Percentiles rank a stretch among this genome's conserved stretches.
Conservation (phyloP, 768 basidiomycete species). For the Collybia mongolica region DNA sequence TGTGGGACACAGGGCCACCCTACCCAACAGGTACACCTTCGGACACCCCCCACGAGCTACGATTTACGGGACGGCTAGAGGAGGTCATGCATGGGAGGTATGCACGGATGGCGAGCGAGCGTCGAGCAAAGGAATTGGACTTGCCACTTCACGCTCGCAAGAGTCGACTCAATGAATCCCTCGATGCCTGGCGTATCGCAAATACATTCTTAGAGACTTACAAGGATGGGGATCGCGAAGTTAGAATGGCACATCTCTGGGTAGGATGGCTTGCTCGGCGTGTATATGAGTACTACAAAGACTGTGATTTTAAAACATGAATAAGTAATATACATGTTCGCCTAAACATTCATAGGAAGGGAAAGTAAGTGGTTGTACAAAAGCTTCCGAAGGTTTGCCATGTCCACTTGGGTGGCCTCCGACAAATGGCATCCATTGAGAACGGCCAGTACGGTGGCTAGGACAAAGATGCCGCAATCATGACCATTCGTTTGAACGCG, state of each 20-base stretch:
- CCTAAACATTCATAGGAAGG: no score
- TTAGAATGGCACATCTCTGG: background rate
- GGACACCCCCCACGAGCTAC: background rate
- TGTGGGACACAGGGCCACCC: constrained; percentile 3
- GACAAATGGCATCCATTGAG: background rate
- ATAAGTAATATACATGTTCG: no score
- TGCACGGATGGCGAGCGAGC: constrained; percentile 2
- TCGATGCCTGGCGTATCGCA: no score
- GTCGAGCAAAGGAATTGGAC: no score
- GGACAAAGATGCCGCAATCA: constrained; percentile 3
- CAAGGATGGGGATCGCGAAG: background rate
- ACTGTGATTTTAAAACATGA: no score
- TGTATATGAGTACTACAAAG: no score
- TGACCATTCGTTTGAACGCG: background rate
- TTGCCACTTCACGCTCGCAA: no score
- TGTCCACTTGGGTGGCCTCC: background rate
- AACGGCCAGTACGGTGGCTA: background rate
- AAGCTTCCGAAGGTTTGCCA: background rate
- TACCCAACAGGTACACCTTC: constrained; percentile 2
- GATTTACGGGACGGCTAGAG: background rate
- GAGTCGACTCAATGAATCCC: no score
- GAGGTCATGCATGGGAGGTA: constrained; percentile 1
- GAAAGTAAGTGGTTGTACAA: background rate
- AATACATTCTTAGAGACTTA: no score
- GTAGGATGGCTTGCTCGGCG: background rate